phyloP scores from a whole-genome alignment of 352 stramenopile genomes.

The Phytophthora hybrid region DNA sequence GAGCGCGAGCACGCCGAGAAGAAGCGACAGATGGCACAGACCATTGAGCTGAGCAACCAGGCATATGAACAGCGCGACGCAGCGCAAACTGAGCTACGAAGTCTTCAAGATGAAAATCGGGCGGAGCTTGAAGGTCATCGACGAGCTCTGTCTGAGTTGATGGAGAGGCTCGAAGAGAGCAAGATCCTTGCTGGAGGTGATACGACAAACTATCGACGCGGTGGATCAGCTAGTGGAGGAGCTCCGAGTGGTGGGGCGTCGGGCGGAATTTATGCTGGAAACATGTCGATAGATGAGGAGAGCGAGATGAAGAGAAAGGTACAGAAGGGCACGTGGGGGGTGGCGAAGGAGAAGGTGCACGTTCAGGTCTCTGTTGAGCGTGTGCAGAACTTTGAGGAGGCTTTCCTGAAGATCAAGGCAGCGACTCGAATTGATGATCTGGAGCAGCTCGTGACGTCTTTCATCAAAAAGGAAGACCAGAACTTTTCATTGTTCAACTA shows the following conservation, averaged over 20 bases:
- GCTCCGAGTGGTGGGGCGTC: slow-evolving; percentile 6
- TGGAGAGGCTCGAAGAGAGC: slow-evolving; percentile 70
- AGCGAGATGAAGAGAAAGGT: slow-evolving; percentile 76
- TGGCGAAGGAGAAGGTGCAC: slow-evolving; percentile 89
- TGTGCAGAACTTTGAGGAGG: slow-evolving; percentile 96
- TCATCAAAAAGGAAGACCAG: slow-evolving; percentile 97
- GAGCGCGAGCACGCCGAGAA: slow-evolving; percentile 94
- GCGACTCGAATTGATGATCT: slow-evolving; percentile 94
- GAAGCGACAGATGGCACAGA: slow-evolving; percentile 96
- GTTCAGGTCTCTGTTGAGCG: slow-evolving; percentile 91
- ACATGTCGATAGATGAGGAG: slow-evolving; percentile 70
- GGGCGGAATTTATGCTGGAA: slow-evolving; percentile 36
- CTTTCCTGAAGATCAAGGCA: slow-evolving; percentile 94
- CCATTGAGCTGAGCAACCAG: slow-evolving; percentile 96
- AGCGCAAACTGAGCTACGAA: slow-evolving; percentile 92
- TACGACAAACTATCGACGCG: slow-evolving; percentile 34
- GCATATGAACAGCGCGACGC: slow-evolving; percentile 96
- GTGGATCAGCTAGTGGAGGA: slow-evolving; percentile 35
- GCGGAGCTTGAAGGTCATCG: slow-evolving; percentile 80
- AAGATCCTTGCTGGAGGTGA: slow-evolving; percentile 53
- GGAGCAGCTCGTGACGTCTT: slow-evolving; percentile 92
- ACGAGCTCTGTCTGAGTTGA: slow-evolving; percentile 61
- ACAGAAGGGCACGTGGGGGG: slow-evolving; percentile 81
- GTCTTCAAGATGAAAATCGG: slow-evolving; percentile 93
- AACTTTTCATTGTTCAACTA: slow-evolving; percentile 98